Evolutionary conservation across 2,329 filamentous ascomycete species (phyloP).

Genomic region (Periconia digitata): DNA sequence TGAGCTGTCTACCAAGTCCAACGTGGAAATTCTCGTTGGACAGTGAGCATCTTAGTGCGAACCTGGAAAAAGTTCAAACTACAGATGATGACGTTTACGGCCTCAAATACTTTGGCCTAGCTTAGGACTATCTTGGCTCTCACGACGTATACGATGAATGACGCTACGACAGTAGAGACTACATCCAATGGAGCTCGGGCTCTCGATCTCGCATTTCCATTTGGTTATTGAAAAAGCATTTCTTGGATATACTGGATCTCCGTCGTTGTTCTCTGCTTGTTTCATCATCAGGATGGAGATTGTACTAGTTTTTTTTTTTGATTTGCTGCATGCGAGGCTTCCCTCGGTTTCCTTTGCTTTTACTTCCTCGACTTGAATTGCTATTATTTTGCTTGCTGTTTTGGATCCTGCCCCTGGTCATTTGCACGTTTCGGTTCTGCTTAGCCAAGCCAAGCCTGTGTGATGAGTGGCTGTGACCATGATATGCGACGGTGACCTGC

Average conservation of each 20-base stretch:
- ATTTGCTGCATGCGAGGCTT: constrained; percentile 9
- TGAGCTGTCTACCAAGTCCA: constrained; percentile 62
- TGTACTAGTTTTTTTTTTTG: constrained; percentile 17
- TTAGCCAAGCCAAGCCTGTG: background rate
- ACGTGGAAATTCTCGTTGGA: constrained; percentile 66
- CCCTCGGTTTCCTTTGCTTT: constrained; percentile 1
- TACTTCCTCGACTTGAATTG: constrained; percentile 2
- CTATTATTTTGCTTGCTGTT: background rate
- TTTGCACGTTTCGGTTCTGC: background rate
- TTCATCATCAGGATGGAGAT: constrained; percentile 7
- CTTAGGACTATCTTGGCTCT: constrained; percentile 37
- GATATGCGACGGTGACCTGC: background rate
- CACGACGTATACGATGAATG: constrained; percentile 45
- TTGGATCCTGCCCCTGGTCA: background rate
- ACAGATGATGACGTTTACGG: constrained; percentile 39
- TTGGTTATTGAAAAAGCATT: constrained; percentile 39
- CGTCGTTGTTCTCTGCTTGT: constrained; percentile 15
- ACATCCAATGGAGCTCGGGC: constrained; percentile 37
- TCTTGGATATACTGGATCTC: constrained; percentile 33
- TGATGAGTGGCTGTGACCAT: background rate
- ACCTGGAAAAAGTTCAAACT: constrained; percentile 25
- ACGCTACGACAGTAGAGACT: constrained; percentile 45
- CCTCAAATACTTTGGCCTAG: constrained; percentile 28
- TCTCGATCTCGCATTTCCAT: constrained; percentile 32
- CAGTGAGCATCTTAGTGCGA: constrained; percentile 43